A percentile compares a stretch with the other conserved stretches of the same genome.
phyloP scores from a whole-genome alignment of 1,284 basidiomycete species.

The Inonotus hispidus region DNA sequence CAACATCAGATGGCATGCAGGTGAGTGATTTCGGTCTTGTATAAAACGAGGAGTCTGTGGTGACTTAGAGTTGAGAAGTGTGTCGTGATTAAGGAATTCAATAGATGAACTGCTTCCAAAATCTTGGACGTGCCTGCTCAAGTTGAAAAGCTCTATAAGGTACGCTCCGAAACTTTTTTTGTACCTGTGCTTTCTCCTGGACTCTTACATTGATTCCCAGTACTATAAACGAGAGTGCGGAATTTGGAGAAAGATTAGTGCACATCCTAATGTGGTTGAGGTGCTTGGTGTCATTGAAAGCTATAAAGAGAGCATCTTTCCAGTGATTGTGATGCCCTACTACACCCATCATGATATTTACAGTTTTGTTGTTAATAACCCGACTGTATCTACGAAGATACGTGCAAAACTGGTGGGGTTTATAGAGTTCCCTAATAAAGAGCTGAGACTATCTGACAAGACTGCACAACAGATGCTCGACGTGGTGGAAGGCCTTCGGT shows the following conservation, averaged over 20 bases:
- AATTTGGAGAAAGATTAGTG: not conserved
- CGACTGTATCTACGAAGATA: not conserved
- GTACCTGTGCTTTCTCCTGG: not conserved
- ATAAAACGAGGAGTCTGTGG: not conserved
- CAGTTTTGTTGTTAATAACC: not conserved
- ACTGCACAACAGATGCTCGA: not conserved
- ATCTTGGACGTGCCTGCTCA: not conserved
- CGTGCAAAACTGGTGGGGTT: not conserved
- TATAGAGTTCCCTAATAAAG: no score
- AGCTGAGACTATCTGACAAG: not conserved
- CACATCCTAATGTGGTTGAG: not conserved
- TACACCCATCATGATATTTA: not conserved
- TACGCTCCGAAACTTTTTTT: not conserved
- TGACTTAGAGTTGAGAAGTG: not conserved
- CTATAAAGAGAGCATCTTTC: not conserved
- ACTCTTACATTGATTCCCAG: not conserved
- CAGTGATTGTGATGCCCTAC: not conserved
- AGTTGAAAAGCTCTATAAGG: not conserved
- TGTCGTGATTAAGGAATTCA: not conserved
- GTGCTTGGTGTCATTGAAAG: not conserved
- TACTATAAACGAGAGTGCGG: slow-evolving; percentile 4
- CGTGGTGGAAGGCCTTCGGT: not conserved
- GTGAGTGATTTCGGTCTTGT: not conserved
- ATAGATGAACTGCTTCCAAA: not conserved
- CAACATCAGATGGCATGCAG: not conserved